Percentiles rank a stretch among this genome's conserved stretches.
phyloP scores from a whole-genome alignment of 495 filamentous ascomycete genomes.

The Talaromyces thailandensis region DNA sequence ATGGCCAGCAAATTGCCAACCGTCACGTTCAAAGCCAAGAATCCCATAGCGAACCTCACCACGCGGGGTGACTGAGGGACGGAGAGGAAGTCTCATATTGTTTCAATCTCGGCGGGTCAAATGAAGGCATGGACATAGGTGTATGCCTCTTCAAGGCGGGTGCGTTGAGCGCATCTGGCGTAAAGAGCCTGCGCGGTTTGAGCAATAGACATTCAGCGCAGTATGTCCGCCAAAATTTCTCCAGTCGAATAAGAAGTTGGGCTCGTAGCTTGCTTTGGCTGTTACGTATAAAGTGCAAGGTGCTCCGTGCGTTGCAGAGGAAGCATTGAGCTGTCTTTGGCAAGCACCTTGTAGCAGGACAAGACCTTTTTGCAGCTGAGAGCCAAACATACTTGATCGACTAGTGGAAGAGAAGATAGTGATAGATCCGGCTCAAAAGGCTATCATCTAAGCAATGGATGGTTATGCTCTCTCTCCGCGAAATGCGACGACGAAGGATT shows the following conservation, averaged over 20 bases:
- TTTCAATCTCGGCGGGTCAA: not conserved
- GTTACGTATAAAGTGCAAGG: not conserved
- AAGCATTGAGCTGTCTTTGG: not conserved
- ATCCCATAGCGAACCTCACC: not conserved
- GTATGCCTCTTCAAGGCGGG: not conserved
- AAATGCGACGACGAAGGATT: not conserved
- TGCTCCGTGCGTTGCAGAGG: not conserved
- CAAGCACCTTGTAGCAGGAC: not conserved
- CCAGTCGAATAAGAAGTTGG: not conserved
- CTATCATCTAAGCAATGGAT: not conserved
- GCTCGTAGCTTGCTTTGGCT: not conserved
- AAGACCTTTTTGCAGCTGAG: not conserved
- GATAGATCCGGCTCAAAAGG: not conserved
- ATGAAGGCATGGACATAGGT: not conserved
- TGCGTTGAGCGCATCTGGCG: not conserved
- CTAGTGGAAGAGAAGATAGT: not conserved
- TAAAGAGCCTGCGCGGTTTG: not conserved
- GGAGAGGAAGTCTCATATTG: not conserved
- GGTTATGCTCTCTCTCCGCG: not conserved
- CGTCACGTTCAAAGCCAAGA: not conserved
- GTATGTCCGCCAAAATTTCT: not conserved
- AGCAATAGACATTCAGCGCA: not conserved
- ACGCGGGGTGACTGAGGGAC: not conserved
- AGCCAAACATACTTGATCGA: not conserved
- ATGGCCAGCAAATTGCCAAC: not conserved